phyloP scores from a whole-genome alignment of 305 asterid genomes.

The Solanum chacoense region DNA sequence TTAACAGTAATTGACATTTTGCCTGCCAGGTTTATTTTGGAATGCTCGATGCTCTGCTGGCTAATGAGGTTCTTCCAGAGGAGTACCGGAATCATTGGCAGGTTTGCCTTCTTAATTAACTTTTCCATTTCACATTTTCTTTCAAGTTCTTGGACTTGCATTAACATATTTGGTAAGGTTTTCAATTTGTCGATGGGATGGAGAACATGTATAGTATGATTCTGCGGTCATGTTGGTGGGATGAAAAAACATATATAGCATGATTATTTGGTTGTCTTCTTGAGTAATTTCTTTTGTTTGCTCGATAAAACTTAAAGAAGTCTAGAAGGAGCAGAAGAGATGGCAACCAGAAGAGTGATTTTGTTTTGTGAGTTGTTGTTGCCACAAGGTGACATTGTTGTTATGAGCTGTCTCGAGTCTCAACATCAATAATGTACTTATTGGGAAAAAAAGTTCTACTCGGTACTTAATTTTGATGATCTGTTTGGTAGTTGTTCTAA shows the following conservation, averaged over 20 bases:
- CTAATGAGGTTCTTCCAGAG: constrained; percentile 40
- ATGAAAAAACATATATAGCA: not conserved
- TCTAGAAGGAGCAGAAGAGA: not conserved
- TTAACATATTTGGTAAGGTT: not conserved
- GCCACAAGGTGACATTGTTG: not conserved
- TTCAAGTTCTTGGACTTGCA: not conserved
- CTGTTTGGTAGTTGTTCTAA: not conserved
- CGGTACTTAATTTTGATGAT: not conserved
- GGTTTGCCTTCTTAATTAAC: constrained; percentile 11
- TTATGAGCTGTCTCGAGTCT: not conserved
- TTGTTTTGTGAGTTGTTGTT: not conserved
- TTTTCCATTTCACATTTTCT: not conserved
- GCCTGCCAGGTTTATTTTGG: constrained; percentile 32
- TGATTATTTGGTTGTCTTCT: not conserved
- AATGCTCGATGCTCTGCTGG: constrained; percentile 39
- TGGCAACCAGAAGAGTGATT: not conserved
- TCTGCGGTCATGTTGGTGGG: not conserved
- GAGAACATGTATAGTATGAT: not conserved
- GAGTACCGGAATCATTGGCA: constrained; percentile 30
- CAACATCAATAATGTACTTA: not conserved
- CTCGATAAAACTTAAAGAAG: not conserved
- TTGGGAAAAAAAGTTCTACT: not conserved
- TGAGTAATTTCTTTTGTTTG: not conserved
- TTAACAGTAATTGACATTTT: not conserved
- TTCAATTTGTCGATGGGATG: not conserved